A percentile compares a stretch with the other conserved stretches of the same genome.
Conservation (phyloP, 495 filamentous ascomycete genomes). For the Penicillium cinerascens region DNA sequence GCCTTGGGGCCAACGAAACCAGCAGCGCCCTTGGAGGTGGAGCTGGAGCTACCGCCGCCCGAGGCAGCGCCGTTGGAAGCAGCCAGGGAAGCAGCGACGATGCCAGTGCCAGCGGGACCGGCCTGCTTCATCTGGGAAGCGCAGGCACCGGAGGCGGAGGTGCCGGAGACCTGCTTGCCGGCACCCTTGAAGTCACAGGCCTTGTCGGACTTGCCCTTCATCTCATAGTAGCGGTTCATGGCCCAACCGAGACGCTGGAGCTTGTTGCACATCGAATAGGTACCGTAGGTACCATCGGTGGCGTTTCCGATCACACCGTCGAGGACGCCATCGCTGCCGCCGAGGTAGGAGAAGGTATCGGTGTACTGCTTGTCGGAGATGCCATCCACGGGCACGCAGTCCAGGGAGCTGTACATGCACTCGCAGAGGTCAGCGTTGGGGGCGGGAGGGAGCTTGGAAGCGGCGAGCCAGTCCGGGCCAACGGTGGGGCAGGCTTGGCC, state of each 20-base stretch:
- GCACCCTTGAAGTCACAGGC: constrained; percentile 63
- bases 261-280: constrained; percentile 82
- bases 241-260: constrained; percentile 77
- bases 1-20: constrained; percentile 46
- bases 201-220: constrained; percentile 39
- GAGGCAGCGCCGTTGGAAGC: constrained; percentile 42
- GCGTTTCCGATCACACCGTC: constrained; percentile 67
- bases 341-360: constrained; percentile 71
- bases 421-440: constrained; percentile 73
- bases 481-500: constrained; percentile 68
- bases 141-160: constrained; percentile 49
- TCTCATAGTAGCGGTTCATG: constrained; percentile 76
- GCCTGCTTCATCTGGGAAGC: constrained; percentile 52
- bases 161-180: constrained; percentile 45
- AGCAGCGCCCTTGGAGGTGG: constrained; percentile 44
- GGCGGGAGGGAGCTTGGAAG: constrained; percentile 71
- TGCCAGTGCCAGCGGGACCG: constrained; percentile 62
- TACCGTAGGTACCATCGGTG: constrained; percentile 72
- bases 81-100: constrained; percentile 43
- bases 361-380: constrained; percentile 55
- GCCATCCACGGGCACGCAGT: constrained; percentile 60
- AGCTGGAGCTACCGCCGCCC: constrained; percentile 16
- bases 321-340: constrained; percentile 57
- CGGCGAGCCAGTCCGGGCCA: constrained; percentile 64
- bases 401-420: constrained; percentile 77